These are phyloP conservation scores for Pythium sp. DNA, from an alignment of 352 stramenopile genomes.

Conservation along the genomic window DNA sequence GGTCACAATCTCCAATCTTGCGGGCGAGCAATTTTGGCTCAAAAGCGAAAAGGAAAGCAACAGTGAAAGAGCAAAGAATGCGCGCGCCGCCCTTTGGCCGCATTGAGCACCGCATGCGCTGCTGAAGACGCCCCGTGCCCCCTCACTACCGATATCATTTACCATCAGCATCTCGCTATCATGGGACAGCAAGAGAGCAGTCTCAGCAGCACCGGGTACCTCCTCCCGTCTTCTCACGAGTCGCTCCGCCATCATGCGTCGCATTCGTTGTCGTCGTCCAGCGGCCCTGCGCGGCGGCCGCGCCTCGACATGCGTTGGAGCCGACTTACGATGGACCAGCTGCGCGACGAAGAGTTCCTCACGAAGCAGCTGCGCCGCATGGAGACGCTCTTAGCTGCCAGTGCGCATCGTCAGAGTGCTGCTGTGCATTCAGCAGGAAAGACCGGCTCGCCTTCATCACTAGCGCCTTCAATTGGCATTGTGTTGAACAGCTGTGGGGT, in stretches of 20 bases:
- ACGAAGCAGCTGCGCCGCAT: conserved; percentile 60
- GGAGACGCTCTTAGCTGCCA: conserved; percentile 39
- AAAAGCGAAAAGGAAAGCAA: too few species aligned
- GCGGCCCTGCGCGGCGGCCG: conserved; percentile 10
- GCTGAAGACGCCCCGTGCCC: too few species aligned
- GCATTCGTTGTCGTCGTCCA: not conserved
- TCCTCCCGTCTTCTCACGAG: not conserved
- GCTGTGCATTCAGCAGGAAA: not conserved
- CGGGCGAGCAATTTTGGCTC: too few species aligned
- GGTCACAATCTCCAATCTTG: too few species aligned
- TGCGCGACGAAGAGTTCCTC: conserved; percentile 68
- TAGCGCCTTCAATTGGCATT: not conserved
- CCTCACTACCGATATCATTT: not conserved
- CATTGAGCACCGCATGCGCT: too few species aligned
- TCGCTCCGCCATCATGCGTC: not conserved
- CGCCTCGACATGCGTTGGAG: conserved; percentile 63
- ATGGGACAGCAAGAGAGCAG: conserved; percentile 19
- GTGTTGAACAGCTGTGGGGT: not conserved
- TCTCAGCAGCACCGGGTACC: conserved; percentile 11
- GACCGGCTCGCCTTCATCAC: not conserved
- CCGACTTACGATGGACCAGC: conserved; percentile 57
- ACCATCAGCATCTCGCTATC: not conserved
- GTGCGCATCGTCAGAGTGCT: conserved; percentile 13
- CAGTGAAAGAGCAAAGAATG: too few species aligned
- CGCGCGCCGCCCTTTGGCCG: too few species aligned